Evolutionary conservation across 495 filamentous ascomycete species (phyloP), one percentile per base, ranked within the genome.

Genomic region (Clohesyomyces aquaticus): DNA sequence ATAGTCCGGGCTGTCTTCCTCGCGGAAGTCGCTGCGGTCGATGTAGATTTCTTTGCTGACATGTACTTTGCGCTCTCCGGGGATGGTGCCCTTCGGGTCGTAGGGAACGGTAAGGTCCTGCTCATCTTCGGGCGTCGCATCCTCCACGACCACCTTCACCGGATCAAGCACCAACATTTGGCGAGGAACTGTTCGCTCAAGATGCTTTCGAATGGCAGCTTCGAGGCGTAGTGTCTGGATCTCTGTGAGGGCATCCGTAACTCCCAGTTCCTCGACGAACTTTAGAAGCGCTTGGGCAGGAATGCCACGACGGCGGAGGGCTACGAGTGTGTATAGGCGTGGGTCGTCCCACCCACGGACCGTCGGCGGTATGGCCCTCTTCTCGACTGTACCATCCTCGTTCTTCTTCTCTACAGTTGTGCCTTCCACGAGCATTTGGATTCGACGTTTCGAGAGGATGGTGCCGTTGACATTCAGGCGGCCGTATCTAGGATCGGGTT

Each of bases 11-110:
- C 82, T 85, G 73, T 93, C 91, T 59, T 71, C 72, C 58, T 95
- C 89, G 32, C 94, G 84, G 80, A 97, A 98, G 73, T 98, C 94
- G 35, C 82, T 86, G 48, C 91, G 87, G 72, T 98, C 94, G 51
- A 98, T 97, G 78, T 94, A 96, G 16, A 97, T 82, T 9, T 80
- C 89, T 73, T 86, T 86, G n/a, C 90, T 91, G 73, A 96, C 87
- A 29, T 89, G 89, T 63, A 96, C 77, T 65, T 78, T 81, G 68
- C 81, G 79, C 70, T 74, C 66, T 49, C 75, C 72, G 19, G 67
- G 68, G 19, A 79, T 79, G 2, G 86, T 78, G 59, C 90, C 85
- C 75, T 91, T 94, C 3, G 87, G 83, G 18, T 87, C 86, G 72
- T 93, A 93, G 0, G 91, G 89, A 6, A 89, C 72, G 1, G 82